These are phyloP conservation scores for Schoenoplectus tabernaemontani DNA, from an alignment of 202 grass and related monocot genomes.

Conservation along the genomic window DNA sequence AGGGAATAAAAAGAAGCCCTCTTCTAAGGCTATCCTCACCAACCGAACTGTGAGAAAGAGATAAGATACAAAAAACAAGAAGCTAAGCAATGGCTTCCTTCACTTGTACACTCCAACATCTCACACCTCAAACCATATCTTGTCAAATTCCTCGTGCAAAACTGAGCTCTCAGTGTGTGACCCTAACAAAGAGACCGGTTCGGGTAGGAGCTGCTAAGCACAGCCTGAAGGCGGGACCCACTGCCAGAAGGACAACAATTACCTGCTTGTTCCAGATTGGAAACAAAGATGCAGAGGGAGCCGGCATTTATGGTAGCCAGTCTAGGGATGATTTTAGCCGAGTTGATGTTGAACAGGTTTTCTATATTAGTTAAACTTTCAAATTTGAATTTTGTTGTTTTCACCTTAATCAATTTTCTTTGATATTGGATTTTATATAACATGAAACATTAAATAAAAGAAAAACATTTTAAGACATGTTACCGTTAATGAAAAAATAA, in stretches of 20 bases:
- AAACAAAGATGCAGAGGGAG: slow-evolving; percentile 54
- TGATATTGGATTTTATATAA: no score
- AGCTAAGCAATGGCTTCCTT: slow-evolving; percentile 63
- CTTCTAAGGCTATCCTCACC: background rate
- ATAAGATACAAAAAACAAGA: background rate
- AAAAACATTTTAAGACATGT: no score
- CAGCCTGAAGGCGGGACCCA: background rate
- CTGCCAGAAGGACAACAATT: background rate
- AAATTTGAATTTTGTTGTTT: background rate
- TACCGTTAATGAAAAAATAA: no score
- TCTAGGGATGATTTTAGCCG: slow-evolving; percentile 72
- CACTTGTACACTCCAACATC: slow-evolving; percentile 40
- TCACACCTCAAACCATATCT: background rate
- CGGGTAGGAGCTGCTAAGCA: background rate
- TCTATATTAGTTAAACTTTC: background rate
- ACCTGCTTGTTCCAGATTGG: background rate
- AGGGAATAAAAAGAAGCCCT: background rate
- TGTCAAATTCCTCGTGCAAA: background rate
- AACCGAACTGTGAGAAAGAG: background rate
- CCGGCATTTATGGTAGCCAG: slow-evolving; percentile 83
- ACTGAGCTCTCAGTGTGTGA: background rate
- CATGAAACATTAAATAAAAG: background rate
- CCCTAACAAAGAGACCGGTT: background rate
- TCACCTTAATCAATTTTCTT: no score
- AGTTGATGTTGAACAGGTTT: slow-evolving; percentile 89